Percentiles rank a stretch among this genome's conserved stretches.
phyloP scores from a whole-genome alignment of 768 basidiomycete species.

The Fomitopsis serialis region DNA sequence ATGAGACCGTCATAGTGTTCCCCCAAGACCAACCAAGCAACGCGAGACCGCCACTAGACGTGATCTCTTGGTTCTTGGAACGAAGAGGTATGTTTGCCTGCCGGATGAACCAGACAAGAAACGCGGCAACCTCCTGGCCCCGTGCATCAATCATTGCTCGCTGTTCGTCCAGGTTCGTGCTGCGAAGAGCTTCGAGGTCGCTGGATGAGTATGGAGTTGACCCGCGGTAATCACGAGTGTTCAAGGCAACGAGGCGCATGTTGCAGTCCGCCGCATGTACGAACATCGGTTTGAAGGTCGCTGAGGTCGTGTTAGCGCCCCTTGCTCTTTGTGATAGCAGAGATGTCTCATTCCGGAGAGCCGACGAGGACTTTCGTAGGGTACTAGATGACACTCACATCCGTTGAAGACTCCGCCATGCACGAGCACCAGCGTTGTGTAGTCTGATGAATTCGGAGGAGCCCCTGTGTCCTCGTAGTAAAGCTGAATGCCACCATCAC shows the following conservation, averaged over 20 bases:
- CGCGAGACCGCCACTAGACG: slow-evolving; percentile 11
- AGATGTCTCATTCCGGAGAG: too few species aligned
- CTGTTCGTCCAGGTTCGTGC: not conserved
- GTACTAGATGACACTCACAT: slow-evolving; percentile 5
- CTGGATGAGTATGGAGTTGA: slow-evolving; percentile 15
- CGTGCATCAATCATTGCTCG: slow-evolving; percentile 19
- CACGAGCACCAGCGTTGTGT: slow-evolving; percentile 15
- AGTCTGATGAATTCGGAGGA: slow-evolving; percentile 4
- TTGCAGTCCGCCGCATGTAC: slow-evolving; percentile 13
- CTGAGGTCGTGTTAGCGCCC: slow-evolving; percentile 2
- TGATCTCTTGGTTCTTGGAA: not conserved
- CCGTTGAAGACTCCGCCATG: slow-evolving; percentile 16
- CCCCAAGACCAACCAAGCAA: slow-evolving; percentile 33
- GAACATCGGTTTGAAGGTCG: slow-evolving; percentile 16
- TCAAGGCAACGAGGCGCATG: slow-evolving; percentile 20
- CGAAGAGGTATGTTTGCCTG: slow-evolving; percentile 21
- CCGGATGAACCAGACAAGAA: slow-evolving; percentile 30
- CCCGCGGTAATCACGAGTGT: slow-evolving; percentile 24
- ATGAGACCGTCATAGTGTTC: slow-evolving; percentile 17
- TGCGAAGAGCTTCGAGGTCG: slow-evolving; percentile 10
- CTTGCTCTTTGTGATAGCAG: too few species aligned
- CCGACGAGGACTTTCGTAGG: not conserved
- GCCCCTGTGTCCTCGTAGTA: slow-evolving; percentile 19
- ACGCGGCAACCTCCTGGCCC: slow-evolving; percentile 28
- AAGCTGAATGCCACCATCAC: slow-evolving; percentile 11